These are phyloP conservation scores for Anethum foeniculum DNA, from an alignment of 140 eudicot genomes.

Conservation along the genomic window DNA sequence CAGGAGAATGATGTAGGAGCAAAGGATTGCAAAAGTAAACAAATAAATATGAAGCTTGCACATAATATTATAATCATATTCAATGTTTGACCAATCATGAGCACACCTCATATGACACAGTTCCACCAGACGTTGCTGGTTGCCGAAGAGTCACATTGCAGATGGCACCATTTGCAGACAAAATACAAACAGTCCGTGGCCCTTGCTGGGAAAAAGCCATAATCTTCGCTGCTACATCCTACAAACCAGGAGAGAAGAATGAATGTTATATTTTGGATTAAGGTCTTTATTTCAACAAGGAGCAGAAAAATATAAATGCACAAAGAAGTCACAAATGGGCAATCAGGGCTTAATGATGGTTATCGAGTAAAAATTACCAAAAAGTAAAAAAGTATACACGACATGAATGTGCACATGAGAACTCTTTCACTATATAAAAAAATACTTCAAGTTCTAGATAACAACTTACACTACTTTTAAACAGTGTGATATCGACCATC, in stretches of 20 bases:
- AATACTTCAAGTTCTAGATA: neutral
- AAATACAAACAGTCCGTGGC: slow-evolving; percentile 18
- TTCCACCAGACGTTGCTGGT: slow-evolving; percentile 14
- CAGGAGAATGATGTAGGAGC: neutral
- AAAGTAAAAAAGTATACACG: neutral
- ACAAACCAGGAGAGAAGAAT: neutral
- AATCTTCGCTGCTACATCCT: slow-evolving; percentile 19
- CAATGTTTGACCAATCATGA: neutral
- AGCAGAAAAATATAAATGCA: neutral
- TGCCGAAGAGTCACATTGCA: slow-evolving; percentile 19
- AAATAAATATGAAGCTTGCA: neutral
- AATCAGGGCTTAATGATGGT: neutral
- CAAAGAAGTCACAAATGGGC: neutral
- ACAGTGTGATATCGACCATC: neutral
- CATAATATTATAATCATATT: neutral
- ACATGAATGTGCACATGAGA: neutral
- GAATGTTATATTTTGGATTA: slow-evolving; percentile 1
- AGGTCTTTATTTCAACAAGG: neutral
- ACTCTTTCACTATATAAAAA: neutral
- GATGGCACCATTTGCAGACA: slow-evolving; percentile 23
- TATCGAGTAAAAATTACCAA: neutral
- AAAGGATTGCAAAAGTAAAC: neutral
- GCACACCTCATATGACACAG: slow-evolving; percentile 15
- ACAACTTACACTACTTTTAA: neutral
- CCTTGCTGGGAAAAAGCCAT: slow-evolving; percentile 25